phyloP scores from a whole-genome alignment of 2,329 filamentous ascomycete species.

The Alternaria consortialis region DNA sequence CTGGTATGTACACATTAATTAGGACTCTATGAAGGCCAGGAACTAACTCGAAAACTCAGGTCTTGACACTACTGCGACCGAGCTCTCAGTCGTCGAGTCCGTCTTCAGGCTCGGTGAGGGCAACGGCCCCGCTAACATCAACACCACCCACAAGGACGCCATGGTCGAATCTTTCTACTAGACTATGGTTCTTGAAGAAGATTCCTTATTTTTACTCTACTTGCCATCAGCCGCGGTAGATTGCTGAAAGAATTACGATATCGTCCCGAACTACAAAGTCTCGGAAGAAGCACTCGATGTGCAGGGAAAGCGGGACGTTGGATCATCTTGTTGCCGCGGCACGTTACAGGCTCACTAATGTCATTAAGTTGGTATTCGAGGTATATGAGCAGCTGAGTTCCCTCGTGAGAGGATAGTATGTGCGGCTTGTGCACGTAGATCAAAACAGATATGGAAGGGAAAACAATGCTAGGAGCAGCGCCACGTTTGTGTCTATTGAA shows the following conservation, averaged over 20 bases:
- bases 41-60: constrained; percentile 56
- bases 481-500: background rate
- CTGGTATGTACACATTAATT: constrained; percentile 51
- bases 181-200: constrained; percentile 30
- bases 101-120: constrained; percentile 95
- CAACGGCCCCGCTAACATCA: constrained; percentile 77
- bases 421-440: background rate
- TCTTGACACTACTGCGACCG: constrained; percentile 94
- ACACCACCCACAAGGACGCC: constrained; percentile 89
- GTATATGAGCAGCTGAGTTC: background rate
- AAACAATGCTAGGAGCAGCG: background rate
- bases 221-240: background rate
- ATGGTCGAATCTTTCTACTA: constrained; percentile 99
- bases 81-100: constrained; percentile 94
- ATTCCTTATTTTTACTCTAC: background rate
- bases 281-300: background rate
- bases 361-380: background rate
- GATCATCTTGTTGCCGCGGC: background rate
- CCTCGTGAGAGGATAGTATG: background rate
- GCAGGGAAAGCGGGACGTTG: background rate
- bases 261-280: constrained; percentile 1
- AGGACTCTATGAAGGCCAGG: fast-evolving
- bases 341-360: background rate
- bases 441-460: constrained; percentile 1
- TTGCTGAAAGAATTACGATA: background rate